phyloP scores from a whole-genome alignment of 2,329 filamentous ascomycete species.

The Colletotrichum sp. region DNA sequence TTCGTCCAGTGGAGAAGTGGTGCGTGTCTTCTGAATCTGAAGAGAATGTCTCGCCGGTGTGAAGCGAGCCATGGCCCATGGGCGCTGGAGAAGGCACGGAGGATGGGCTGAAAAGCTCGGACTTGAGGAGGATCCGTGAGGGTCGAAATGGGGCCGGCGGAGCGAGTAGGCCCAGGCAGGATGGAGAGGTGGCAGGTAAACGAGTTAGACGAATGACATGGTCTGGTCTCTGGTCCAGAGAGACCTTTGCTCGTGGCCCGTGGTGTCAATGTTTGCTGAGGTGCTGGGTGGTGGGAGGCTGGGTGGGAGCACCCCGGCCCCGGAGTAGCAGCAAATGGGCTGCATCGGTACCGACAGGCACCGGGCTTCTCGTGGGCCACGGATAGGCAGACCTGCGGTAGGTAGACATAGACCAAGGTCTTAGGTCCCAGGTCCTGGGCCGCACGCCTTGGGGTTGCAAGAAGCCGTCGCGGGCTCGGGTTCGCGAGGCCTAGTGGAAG shows the following conservation, averaged over 20 bases:
- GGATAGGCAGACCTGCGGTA: not conserved
- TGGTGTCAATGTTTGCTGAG: conserved; percentile 12
- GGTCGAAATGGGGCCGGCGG: not conserved
- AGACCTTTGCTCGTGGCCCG: not conserved
- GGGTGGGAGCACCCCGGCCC: not conserved
- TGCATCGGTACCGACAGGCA: not conserved
- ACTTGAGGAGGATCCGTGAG: conserved; percentile 2
- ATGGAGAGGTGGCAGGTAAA: conserved; percentile 5
- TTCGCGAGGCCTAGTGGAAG: not conserved
- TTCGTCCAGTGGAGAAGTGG: not conserved
- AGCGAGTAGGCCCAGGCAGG: not conserved
- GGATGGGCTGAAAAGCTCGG: conserved; percentile 9
- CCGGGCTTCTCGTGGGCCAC: not conserved
- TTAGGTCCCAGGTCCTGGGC: not conserved
- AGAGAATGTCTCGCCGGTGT: not conserved
- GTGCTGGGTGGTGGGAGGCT: not conserved
- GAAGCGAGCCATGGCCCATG: not conserved
- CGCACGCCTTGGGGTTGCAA: not conserved
- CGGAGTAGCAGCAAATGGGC: not conserved
- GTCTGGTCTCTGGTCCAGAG: not conserved
- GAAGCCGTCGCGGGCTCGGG: not conserved
- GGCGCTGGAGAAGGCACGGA: not conserved
- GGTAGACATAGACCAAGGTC: not conserved
- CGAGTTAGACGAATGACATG: not conserved
- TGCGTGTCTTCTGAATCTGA: not conserved